Evolutionary conservation across 345 rosid species (phyloP).

Genomic region (thale cress (Arabidopsis thaliana)): TAIR10.1 NC_003076.8:5064501-5065000

Average conservation of each 20-base stretch:
- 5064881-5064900: background rate
- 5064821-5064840: background rate
- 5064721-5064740: background rate
- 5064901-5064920: background rate
- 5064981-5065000: background rate
- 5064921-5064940: too few species aligned
- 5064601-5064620: background rate
- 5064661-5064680: background rate
- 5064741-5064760: background rate
- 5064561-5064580: slow-evolving; percentile 1
- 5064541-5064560: slow-evolving; percentile 9
- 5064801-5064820: background rate
- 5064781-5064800: slow-evolving; percentile 4
- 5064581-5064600: background rate
- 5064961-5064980: background rate
- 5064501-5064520: background rate
- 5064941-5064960: background rate
- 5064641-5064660: too few species aligned
- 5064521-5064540: background rate
- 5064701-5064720: background rate
- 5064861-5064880: background rate
- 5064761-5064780: background rate
- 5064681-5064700: slow-evolving; percentile 2
- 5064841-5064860: background rate
- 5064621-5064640: background rate